A percentile compares a stretch with the other conserved stretches of the same genome.
Evolutionary conservation across 2,329 filamentous ascomycete species (phyloP).

Genomic region (Teratosphaeria zuluensis): DNA sequence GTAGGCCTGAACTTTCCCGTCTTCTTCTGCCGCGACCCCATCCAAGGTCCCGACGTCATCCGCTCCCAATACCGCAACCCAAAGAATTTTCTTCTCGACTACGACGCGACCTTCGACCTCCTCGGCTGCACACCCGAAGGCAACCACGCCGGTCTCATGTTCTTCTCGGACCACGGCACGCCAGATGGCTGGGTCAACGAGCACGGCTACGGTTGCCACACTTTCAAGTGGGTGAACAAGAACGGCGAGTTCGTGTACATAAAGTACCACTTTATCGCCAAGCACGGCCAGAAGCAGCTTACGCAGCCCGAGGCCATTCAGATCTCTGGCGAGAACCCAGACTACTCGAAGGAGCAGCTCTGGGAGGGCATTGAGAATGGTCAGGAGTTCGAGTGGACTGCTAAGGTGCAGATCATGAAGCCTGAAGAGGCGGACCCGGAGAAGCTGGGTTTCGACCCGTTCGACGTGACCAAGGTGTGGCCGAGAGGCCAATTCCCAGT

Average conservation of each 20-base stretch:
- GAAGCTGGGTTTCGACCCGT: conserved; percentile 44
- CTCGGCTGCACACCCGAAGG: conserved; percentile 40
- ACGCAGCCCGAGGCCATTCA: conserved; percentile 34
- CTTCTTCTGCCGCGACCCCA: conserved; percentile 33
- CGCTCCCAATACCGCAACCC: conserved; percentile 39
- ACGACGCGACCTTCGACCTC: conserved; percentile 40
- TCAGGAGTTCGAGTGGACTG: conserved; percentile 35
- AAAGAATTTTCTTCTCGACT: conserved; percentile 41
- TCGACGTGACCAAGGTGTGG: conserved; percentile 48
- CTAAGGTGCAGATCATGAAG: conserved; percentile 38
- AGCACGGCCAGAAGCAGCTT: conserved; percentile 40
- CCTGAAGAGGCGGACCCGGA: conserved; percentile 37
- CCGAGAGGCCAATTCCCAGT: conserved; percentile 37
- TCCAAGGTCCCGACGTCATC: conserved; percentile 31
- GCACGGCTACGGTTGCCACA: conserved; percentile 34
- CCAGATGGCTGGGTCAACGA: conserved; percentile 36
- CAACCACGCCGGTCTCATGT: conserved; percentile 40
- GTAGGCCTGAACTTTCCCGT: conserved; percentile 41
- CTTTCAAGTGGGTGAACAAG: conserved; percentile 31
- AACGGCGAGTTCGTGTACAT: conserved; percentile 42
- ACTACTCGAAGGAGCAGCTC: conserved; percentile 41
- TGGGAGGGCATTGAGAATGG: conserved; percentile 36
- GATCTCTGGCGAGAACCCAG: conserved; percentile 41
- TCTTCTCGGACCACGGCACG: conserved; percentile 43
- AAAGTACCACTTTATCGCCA: conserved; percentile 41